These are phyloP conservation scores for Oryza brachyantha DNA, from an alignment of 176 grass and related monocot species.

Conservation along the genomic window DNA sequence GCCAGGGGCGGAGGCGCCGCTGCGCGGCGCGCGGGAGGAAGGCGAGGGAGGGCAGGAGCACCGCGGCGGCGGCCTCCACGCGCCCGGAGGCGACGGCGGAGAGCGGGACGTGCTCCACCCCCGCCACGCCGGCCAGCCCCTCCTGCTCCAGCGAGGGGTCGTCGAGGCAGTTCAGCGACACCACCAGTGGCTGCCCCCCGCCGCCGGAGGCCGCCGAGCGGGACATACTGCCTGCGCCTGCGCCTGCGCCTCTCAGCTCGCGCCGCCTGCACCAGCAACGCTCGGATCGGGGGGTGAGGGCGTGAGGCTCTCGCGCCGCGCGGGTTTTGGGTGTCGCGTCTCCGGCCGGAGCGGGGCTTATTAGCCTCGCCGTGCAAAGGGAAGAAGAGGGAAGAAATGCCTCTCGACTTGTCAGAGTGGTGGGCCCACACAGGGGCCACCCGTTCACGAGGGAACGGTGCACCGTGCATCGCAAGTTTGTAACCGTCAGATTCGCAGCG, in stretches of 20 bases:
- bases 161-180: conserved; percentile 85
- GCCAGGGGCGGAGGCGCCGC: conserved; percentile 86
- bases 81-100: conserved; percentile 53
- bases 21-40: conserved; percentile 84
- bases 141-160: conserved; percentile 77
- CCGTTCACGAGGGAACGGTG: conserved; percentile 30
- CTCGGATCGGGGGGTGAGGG: background rate
- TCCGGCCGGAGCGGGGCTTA: conserved; percentile 13
- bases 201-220: conserved; percentile 27
- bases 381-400: conserved; percentile 1
- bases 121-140: conserved; percentile 52
- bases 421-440: background rate
- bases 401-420: background rate
- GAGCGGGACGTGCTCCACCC: conserved; percentile 74
- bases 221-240: conserved; percentile 40
- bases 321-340: conserved; percentile 32
- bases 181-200: conserved; percentile 44
- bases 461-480: no score
- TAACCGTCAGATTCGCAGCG: conserved; percentile 34
- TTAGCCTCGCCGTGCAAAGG: conserved; percentile 9
- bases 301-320: conserved; percentile 15
- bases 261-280: background rate
- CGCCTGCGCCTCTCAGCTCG: background rate
- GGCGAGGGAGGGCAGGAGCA: conserved; percentile 71
- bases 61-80: conserved; percentile 65